Conservation (phyloP, 331 rosid species). For the Arachis monticola region DNA sequence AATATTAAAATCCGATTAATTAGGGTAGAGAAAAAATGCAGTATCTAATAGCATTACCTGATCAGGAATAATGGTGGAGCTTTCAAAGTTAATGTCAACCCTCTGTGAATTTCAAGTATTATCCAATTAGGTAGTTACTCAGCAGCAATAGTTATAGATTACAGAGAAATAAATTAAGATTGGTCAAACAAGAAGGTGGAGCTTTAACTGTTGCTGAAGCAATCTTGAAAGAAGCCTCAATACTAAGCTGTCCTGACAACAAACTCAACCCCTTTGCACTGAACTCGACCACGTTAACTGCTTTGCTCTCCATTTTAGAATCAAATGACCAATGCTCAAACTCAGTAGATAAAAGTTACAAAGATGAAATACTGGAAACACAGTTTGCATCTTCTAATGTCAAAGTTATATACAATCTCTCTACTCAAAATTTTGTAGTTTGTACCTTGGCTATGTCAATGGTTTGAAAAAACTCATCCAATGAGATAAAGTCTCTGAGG, state of each 20-base stretch:
- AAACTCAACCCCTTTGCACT: slow-evolving; percentile 67
- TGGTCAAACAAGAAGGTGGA: slow-evolving; percentile 29
- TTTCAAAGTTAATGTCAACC: slow-evolving; percentile 69
- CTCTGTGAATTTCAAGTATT: slow-evolving; percentile 54
- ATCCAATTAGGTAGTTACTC: slow-evolving; percentile 30
- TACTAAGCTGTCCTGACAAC: slow-evolving; percentile 68
- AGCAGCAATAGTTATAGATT: slow-evolving; percentile 4
- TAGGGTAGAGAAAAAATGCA: background rate
- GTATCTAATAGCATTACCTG: slow-evolving; percentile 51
- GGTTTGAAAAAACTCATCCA: slow-evolving; percentile 74
- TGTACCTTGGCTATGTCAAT: slow-evolving; percentile 74
- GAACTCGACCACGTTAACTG: slow-evolving; percentile 78
- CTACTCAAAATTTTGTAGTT: background rate
- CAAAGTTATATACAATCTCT: background rate
- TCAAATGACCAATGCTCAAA: slow-evolving; percentile 39
- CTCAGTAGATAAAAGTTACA: slow-evolving; percentile 15
- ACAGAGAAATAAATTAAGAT: slow-evolving; percentile 1
- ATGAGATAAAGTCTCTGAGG: slow-evolving; percentile 77
- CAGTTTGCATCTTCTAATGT: background rate
- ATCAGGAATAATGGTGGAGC: slow-evolving; percentile 68
- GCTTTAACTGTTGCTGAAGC: slow-evolving; percentile 74
- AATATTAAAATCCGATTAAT: slow-evolving; percentile 4
- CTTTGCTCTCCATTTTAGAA: slow-evolving; percentile 75
- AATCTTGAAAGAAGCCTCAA: slow-evolving; percentile 81
- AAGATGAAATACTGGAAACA: background rate